Evolutionary conservation across 78 protist genomes (phyloP).

Genomic region (Speleostelium caveatum): DNA sequence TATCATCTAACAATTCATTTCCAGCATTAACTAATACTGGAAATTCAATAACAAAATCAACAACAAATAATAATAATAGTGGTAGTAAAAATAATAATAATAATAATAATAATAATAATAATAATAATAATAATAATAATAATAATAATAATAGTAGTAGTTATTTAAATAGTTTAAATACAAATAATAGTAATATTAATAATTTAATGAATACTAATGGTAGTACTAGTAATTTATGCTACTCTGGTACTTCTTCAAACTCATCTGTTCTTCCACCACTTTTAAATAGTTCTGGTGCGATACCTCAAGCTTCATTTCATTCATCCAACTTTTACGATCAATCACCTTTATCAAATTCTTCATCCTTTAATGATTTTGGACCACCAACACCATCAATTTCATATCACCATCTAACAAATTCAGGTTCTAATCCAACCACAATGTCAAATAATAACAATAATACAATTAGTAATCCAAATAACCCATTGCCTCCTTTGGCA

Average conservation of each 20-base stretch:
- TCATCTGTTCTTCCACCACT: conserved; percentile 58
- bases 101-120: not conserved
- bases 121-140: not conserved
- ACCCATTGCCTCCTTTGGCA: not conserved
- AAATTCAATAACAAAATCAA: not conserved
- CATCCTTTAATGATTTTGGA: conserved; percentile 48
- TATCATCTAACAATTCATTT: not conserved
- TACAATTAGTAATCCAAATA: conserved; percentile 2
- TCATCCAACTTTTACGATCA: conserved; percentile 64
- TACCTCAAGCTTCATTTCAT: conserved; percentile 63
- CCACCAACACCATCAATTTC: conserved; percentile 63
- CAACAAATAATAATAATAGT: not conserved
- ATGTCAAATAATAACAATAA: conserved; percentile 7
- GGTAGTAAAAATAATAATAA: not conserved
- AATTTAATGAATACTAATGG: too few relatives aligned
- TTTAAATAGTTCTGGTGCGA: conserved; percentile 16
- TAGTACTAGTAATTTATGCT: too few relatives aligned
- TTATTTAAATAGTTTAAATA: not conserved
- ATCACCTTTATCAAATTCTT: conserved; percentile 52
- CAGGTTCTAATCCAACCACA: not conserved
- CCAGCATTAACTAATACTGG: not conserved
- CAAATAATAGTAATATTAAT: conserved; percentile 5
- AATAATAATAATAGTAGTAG: not conserved
- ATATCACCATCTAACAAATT: not conserved
- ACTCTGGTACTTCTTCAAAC: conserved; percentile 4